Evolutionary conservation across 495 filamentous ascomycete genomes (phyloP), one percentile per base, ranked within the genome.

Genomic region (Penicillium turbatum): DNA sequence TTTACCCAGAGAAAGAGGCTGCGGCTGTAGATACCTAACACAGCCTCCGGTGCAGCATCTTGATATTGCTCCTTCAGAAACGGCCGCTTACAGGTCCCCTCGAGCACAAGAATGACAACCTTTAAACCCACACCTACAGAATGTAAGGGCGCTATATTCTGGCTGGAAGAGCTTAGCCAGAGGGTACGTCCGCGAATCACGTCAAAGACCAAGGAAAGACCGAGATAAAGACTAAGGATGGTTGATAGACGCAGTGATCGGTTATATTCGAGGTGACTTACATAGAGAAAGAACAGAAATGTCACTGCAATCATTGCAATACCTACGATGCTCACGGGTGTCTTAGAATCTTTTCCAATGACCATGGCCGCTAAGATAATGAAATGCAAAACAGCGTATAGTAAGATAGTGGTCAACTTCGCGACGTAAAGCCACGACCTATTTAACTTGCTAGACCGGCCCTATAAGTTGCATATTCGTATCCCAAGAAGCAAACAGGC

Each of bases 1-100:
- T 79, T 82, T 30, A 84, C 64, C 82, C 83, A 86, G 53, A 65
- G 78, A 61, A 81, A 82, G 5, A 80, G 56, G n/a, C 55, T 66
- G 1, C 75, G 71, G 36, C 61, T 75, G 49, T 77, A 75, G 1
- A 80, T 60, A 1, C 80, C 72, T 47, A 65, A 73, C 1, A 75
- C 81, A 29, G 75, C 72, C 61, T 88, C 84, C 0, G 76, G 72
- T 9, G 80, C 69, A 34, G 64, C 62, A 12, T 65, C 48, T 12
- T 54, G 51, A 47, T 67, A 82, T 44, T 60, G 48, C 1, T 67
- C 52, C 8, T 60, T 65, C 2, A 85, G 61, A 29, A 74, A 41
- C 3, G 59, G 48, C 31, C 68, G 54, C 65, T 86, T 86, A n/a
- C 73, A 70, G n/a, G 60, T 63, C 0, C 78, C 64, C 52, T 86